Evolutionary conservation across 345 rosid species (phyloP).

Genomic region (Brassica nigra): DNA sequence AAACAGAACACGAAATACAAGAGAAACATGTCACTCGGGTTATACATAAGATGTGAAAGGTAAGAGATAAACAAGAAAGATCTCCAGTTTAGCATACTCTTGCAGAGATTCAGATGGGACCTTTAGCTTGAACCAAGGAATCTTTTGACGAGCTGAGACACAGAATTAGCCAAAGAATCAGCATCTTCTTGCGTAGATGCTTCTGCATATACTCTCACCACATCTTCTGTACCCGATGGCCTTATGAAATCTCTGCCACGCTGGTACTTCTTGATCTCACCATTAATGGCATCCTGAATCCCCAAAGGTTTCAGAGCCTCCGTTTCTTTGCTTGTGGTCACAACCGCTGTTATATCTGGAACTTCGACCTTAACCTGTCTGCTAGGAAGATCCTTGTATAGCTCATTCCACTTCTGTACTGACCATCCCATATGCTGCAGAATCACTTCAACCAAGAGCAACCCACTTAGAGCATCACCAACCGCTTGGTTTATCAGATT

Average conservation of each 20-base stretch:
- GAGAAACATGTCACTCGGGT: background rate
- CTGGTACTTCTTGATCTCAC: conserved; percentile 61
- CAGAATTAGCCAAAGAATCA: conserved; percentile 69
- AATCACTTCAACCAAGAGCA: conserved; percentile 91
- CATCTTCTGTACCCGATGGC: conserved; percentile 97
- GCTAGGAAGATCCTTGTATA: conserved; percentile 89
- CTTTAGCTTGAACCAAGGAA: conserved; percentile 51
- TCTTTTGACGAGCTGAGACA: conserved; percentile 62
- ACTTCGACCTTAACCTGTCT: conserved; percentile 93
- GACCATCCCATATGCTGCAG: conserved; percentile 84
- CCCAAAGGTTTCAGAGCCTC: conserved; percentile 69
- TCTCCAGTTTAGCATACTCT: background rate
- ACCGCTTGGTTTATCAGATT: conserved; percentile 91
- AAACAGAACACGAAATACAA: background rate
- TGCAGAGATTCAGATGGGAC: conserved; percentile 11
- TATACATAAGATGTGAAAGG: background rate
- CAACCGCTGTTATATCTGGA: conserved; percentile 74
- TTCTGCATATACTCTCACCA: conserved; percentile 94
- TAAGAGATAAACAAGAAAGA: background rate
- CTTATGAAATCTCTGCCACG: conserved; percentile 79
- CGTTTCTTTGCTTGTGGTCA: conserved; percentile 78
- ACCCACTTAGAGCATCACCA: conserved; percentile 89
- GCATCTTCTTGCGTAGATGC: conserved; percentile 84
- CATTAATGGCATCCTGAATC: conserved; percentile 81
- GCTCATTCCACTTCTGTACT: conserved; percentile 68